Conservation (phyloP, 495 filamentous ascomycete genomes). For the Talaromyces proteolyticus region DNA sequence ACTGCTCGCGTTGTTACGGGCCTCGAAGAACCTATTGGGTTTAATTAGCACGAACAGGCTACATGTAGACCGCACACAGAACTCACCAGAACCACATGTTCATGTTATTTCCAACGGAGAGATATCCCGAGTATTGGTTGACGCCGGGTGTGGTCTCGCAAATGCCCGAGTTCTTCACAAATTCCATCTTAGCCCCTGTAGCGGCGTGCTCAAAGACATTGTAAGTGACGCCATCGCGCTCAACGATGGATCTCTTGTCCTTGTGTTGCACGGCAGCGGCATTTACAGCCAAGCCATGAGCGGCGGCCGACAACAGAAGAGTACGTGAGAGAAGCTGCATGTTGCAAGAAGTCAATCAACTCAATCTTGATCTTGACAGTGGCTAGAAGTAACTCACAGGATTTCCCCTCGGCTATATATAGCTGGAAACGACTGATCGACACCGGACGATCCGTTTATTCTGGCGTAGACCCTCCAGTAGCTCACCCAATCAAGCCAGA, state of each 20-base stretch:
- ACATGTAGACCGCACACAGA: slow-evolving; percentile 4
- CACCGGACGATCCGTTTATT: too few relatives aligned
- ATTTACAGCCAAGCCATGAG: background rate
- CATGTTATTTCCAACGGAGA: slow-evolving; percentile 45
- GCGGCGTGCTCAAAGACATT: slow-evolving; percentile 48
- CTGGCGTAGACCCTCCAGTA: too few relatives aligned
- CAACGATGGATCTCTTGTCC: slow-evolving; percentile 33
- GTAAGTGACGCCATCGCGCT: slow-evolving; percentile 36
- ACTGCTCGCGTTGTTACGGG: slow-evolving; percentile 27
- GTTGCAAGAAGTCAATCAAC: background rate
- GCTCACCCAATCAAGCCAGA: too few relatives aligned
- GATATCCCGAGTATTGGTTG: slow-evolving; percentile 51
- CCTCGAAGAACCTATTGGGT: slow-evolving; percentile 37
- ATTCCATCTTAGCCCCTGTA: slow-evolving; percentile 44
- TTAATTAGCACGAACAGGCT: background rate
- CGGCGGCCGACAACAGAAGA: background rate
- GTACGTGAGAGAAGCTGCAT: background rate
- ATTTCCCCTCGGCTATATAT: background rate
- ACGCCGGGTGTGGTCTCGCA: slow-evolving; percentile 50
- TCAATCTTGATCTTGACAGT: background rate
- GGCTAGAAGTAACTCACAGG: background rate
- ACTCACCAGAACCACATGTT: slow-evolving; percentile 51
- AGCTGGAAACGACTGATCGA: background rate
- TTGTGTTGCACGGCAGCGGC: background rate
- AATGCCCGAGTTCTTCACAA: slow-evolving; percentile 51